Conservation (phyloP, 306 rosid genomes). For the Malus domestica region ASM211411v1 NC_041805.1:32800501-32801000, state of each 20-base stretch:
- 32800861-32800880: conserved; percentile 51
- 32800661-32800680: no score
- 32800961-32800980: not conserved
- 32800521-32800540: conserved; percentile 32
- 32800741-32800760: not conserved
- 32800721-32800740: not conserved
- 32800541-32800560: conserved; percentile 20
- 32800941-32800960: no score
- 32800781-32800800: conserved; percentile 32
- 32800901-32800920: no score
- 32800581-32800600: conserved; percentile 54
- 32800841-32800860: conserved; percentile 50
- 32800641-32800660: conserved; percentile 36
- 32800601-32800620: conserved; percentile 70
- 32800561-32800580: conserved; percentile 74
- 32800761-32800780: conserved; percentile 31
- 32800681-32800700: not conserved
- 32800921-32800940: not conserved
- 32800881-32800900: conserved; percentile 29
- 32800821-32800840: conserved; percentile 77
- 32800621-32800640: conserved; percentile 42
- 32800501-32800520: not conserved
- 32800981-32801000: not conserved
- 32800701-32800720: not conserved
- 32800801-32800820: conserved; percentile 44